Evolutionary conservation across 106 monocot genomes (phyloP).

Genomic region (Platanthera guangdongensis): DNA sequence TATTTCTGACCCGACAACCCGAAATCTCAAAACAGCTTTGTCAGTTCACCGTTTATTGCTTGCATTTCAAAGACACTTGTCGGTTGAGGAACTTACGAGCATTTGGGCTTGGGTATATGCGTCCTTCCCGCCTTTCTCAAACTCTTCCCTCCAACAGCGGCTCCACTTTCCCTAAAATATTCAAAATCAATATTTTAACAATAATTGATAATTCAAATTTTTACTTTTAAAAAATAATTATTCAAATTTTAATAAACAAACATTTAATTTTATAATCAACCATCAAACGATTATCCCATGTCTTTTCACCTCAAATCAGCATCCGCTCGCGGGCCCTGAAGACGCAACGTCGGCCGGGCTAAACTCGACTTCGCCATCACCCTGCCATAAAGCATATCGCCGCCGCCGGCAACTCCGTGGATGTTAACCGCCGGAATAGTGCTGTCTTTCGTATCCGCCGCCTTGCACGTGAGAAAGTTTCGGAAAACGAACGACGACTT

Average conservation of each 20-base stretch:
- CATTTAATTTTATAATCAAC: too few species aligned
- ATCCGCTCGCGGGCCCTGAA: neutral
- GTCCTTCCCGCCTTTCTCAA: conserved; percentile 5
- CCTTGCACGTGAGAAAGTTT: conserved; percentile 32
- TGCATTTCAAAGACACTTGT: too few species aligned
- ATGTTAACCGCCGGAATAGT: too few species aligned
- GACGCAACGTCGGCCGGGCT: neutral
- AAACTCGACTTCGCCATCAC: neutral
- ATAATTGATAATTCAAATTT: neutral
- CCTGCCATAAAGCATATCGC: neutral
- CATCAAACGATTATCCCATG: too few species aligned
- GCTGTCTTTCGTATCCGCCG: conserved; percentile 13
- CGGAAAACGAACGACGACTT: conserved; percentile 9
- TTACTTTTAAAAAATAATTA: neutral
- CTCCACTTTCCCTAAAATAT: neutral
- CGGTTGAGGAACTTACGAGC: conserved; percentile 4
- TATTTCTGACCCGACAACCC: too few species aligned
- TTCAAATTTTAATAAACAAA: neutral
- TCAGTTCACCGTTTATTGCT: too few species aligned
- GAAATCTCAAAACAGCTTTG: too few species aligned
- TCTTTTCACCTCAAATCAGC: neutral
- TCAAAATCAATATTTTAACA: neutral
- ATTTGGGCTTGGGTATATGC: neutral
- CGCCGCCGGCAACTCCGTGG: neutral
- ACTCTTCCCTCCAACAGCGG: conserved; percentile 3